Conservation (phyloP, 441 rosid species). For the Capsella rubella region DNA sequence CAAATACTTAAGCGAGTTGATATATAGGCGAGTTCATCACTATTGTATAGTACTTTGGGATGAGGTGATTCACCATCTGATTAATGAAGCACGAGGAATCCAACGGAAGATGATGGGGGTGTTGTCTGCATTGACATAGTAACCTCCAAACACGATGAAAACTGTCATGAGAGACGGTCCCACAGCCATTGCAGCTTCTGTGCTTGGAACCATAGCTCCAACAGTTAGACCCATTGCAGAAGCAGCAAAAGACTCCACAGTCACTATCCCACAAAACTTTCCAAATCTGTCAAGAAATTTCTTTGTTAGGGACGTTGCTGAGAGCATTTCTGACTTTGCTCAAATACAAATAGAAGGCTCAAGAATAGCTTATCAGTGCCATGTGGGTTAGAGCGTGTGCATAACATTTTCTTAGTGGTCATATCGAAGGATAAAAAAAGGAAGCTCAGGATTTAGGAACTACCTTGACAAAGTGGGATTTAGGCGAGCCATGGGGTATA, state of each 20-base stretch:
- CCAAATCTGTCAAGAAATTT: constrained; percentile 65
- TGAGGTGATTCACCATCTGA: constrained; percentile 71
- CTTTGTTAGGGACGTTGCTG: constrained; percentile 30
- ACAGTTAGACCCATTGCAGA: constrained; percentile 99
- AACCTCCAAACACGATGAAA: constrained; percentile 94
- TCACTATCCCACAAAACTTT: constrained; percentile 90
- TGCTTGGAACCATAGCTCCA: constrained; percentile 94
- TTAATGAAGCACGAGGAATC: constrained; percentile 90
- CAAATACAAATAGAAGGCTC: constrained; percentile 7
- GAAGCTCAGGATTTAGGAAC: neutral
- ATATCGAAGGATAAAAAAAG: too few species aligned
- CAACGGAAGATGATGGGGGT: constrained; percentile 92
- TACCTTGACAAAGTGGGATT: constrained; percentile 88
- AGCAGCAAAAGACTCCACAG: constrained; percentile 91
- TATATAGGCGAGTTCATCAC: neutral
- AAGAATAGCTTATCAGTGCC: constrained; percentile 8
- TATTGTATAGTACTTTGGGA: constrained; percentile 3
- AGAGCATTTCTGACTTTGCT: neutral
- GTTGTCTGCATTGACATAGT: constrained; percentile 84
- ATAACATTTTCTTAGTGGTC: neutral
- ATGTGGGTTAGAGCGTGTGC: constrained; percentile 11
- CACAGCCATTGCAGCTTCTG: constrained; percentile 98
- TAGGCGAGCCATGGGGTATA: constrained; percentile 95
- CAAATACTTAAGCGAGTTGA: neutral
- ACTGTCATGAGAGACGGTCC: constrained; percentile 99